phyloP scores from a whole-genome alignment of 139 green algal species.

The Chloropicon primus region DNA sequence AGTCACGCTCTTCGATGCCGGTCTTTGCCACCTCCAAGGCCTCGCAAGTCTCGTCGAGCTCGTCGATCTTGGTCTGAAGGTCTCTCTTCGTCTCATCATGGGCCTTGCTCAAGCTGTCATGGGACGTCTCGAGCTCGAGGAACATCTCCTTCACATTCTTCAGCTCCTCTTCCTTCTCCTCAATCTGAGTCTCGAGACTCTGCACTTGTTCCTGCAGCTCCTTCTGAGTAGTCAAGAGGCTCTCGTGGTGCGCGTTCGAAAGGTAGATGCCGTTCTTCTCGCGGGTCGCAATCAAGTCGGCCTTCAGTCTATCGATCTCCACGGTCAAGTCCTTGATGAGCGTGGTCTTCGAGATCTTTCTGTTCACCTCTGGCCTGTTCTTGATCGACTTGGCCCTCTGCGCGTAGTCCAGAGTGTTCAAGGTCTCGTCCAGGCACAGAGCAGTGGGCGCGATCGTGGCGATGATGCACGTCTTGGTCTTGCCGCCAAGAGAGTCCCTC shows the following conservation, averaged over 20 bases:
- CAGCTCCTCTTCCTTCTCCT: constrained; percentile 7
- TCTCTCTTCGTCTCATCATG: constrained; percentile 11
- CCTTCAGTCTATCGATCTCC: constrained; percentile 90
- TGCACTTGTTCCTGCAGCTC: constrained; percentile 6
- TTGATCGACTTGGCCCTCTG: constrained; percentile 96
- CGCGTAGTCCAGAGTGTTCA: constrained; percentile 95
- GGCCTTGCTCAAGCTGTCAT: background rate
- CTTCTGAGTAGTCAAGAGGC: constrained; percentile 12
- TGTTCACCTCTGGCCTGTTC: constrained; percentile 75
- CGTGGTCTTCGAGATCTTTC: constrained; percentile 72
- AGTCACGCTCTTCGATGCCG: constrained; percentile 40
- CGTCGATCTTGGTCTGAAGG: constrained; percentile 5
- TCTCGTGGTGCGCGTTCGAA: constrained; percentile 18
- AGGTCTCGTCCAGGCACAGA: constrained; percentile 79
- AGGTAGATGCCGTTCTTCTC: constrained; percentile 91
- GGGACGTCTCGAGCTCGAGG: constrained; percentile 4
- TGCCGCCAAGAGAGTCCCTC: constrained; percentile 63
- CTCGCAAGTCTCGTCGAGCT: background rate
- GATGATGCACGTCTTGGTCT: constrained; percentile 93
- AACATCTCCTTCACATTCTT: constrained; percentile 4
- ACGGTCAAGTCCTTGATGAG: constrained; percentile 86
- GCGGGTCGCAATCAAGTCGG: constrained; percentile 48
- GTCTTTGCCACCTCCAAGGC: constrained; percentile 5
- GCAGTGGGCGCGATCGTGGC: constrained; percentile 89
- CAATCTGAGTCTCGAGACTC: constrained; percentile 14